phyloP scores from a whole-genome alignment of 129 eudicot genomes.

The Erigeron canadensis region DNA sequence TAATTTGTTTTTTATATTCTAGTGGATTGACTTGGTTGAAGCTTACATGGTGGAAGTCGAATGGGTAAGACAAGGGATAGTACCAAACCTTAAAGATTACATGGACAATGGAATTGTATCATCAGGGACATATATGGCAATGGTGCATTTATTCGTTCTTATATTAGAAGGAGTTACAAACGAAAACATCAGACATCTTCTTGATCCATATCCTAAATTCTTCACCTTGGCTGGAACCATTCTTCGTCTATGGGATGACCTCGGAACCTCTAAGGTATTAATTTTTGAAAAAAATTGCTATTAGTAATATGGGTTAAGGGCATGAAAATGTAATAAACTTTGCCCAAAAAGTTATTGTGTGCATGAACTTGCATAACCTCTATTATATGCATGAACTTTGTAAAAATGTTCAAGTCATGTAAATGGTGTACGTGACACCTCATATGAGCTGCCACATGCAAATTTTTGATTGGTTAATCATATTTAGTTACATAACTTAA shows the following conservation, averaged over 20 bases:
- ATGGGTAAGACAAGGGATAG: constrained; percentile 43
- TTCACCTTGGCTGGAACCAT: constrained; percentile 52
- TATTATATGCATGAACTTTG: no score
- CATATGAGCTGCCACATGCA: no score
- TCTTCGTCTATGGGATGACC: constrained; percentile 69
- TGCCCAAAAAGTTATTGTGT: constrained; percentile 2
- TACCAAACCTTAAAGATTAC: constrained; percentile 48
- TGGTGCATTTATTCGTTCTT: constrained; percentile 53
- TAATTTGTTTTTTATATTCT: constrained; percentile 8
- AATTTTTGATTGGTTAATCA: no score
- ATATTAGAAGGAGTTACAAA: constrained; percentile 38
- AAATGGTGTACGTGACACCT: no score
- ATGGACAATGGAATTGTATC: constrained; percentile 52
- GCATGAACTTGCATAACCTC: no score
- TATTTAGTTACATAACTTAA: no score
- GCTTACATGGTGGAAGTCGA: constrained; percentile 51
- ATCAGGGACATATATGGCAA: constrained; percentile 58
- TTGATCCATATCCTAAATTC: constrained; percentile 49
- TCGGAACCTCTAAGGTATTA: constrained; percentile 58
- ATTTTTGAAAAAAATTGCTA: neutral
- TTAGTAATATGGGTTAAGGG: no score
- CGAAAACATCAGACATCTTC: constrained; percentile 19
- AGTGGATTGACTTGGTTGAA: constrained; percentile 62
- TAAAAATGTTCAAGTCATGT: no score
- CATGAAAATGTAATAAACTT: neutral